A percentile compares a stretch with the other conserved stretches of the same genome.
Conservation (phyloP, 768 basidiomycete species). For the Nevesoporus exiguus region DNA sequence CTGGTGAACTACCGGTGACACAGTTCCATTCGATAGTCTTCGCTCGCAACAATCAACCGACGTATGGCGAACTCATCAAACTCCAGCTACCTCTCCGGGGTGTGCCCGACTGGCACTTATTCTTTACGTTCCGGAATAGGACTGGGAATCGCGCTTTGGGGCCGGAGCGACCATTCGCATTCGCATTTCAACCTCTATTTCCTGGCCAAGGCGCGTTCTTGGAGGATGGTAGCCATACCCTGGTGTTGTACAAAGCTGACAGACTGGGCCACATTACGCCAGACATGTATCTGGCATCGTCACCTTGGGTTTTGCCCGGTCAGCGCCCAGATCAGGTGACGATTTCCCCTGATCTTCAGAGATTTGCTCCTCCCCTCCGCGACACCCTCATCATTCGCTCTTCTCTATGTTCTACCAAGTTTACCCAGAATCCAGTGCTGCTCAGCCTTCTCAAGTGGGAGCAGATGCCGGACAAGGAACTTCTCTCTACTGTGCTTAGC, state of each 20-base stretch:
- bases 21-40: slow-evolving; percentile 92
- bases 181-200: slow-evolving; percentile 87
- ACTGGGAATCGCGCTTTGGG: slow-evolving; percentile 46
- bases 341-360: slow-evolving; percentile 58
- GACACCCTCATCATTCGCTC: slow-evolving; percentile 82
- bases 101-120: slow-evolving; percentile 81
- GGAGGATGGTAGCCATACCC: slow-evolving; percentile 83
- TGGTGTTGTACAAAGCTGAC: slow-evolving; percentile 84
- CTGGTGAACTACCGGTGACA: slow-evolving; percentile 76
- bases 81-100: slow-evolving; percentile 67
- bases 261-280: slow-evolving; percentile 58
- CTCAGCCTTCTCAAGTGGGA: slow-evolving; percentile 83
- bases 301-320: slow-evolving; percentile 54
- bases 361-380: slow-evolving; percentile 62
- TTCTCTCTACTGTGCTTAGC: slow-evolving; percentile 67
- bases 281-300: slow-evolving; percentile 68
- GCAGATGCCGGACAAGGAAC: slow-evolving; percentile 56
- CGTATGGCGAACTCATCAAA: slow-evolving; percentile 92
- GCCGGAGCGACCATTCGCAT: slow-evolving; percentile 81
- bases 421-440: slow-evolving; percentile 86
- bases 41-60: slow-evolving; percentile 81
- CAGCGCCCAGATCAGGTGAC: slow-evolving; percentile 58
- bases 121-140: slow-evolving; percentile 89
- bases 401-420: slow-evolving; percentile 88
- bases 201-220: slow-evolving; percentile 73